These are phyloP conservation scores for Globisporangium ultimum DNA, from an alignment of 352 stramenopile genomes.

Conservation along the genomic window DNA sequence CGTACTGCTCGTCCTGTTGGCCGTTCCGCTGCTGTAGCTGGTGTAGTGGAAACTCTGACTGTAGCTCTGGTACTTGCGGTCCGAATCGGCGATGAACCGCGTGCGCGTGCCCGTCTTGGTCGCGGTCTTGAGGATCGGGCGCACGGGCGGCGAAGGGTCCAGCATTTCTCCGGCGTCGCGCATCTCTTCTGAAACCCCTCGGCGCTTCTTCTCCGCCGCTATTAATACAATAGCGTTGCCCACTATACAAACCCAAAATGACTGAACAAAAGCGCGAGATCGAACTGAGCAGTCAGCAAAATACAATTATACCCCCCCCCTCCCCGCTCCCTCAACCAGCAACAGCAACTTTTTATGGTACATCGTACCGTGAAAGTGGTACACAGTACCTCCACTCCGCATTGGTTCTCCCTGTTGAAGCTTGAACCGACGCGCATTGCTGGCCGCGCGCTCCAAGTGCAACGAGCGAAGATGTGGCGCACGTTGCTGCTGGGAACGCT, in stretches of 20 bases:
- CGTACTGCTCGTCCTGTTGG: neutral
- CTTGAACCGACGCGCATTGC: conserved; percentile 12
- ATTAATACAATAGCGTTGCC: conserved; percentile 2
- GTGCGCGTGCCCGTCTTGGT: conserved; percentile 15
- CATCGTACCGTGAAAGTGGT: conserved; percentile 2
- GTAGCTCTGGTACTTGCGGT: conserved; percentile 20
- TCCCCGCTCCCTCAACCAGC: neutral
- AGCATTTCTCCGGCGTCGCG: conserved; percentile 1
- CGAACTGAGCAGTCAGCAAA: neutral
- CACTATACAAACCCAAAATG: neutral
- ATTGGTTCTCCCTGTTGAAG: neutral
- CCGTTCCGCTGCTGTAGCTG: conserved; percentile 9
- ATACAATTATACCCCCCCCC: neutral
- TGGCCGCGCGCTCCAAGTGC: neutral
- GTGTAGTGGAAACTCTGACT: conserved; percentile 19
- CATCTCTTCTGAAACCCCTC: conserved; percentile 4
- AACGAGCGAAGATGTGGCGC: too few relatives aligned
- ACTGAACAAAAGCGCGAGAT: too few relatives aligned
- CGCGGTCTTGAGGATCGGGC: conserved; percentile 62
- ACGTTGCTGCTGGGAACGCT: neutral
- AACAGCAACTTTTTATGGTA: conserved; percentile 3
- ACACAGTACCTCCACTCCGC: neutral
- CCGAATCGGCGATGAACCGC: conserved; percentile 21
- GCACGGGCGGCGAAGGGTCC: conserved; percentile 17
- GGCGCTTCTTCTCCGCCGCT: neutral